Percentiles rank a stretch among this genome's conserved stretches.
Conservation (phyloP, 352 stramenopile species). For the Phytophthora tentaculata region DNA sequence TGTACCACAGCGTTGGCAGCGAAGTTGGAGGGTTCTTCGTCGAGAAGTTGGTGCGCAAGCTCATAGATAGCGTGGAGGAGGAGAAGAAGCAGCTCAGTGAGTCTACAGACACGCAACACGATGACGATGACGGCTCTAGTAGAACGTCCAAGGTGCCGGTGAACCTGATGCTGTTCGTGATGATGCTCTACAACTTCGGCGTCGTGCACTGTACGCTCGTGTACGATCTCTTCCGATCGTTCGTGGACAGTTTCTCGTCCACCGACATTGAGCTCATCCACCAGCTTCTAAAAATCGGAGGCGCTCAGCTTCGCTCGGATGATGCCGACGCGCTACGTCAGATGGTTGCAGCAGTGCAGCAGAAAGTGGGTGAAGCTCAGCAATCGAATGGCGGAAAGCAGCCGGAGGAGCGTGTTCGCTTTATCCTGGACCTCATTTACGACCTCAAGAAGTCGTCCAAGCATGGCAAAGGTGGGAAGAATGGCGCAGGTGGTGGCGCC, state of each 20-base stretch:
- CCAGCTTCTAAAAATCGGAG: slow-evolving; percentile 82
- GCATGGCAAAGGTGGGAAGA: slow-evolving; percentile 75
- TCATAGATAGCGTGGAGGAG: slow-evolving; percentile 55
- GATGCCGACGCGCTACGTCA: slow-evolving; percentile 86
- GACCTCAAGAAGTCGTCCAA: slow-evolving; percentile 97
- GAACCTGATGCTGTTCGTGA: slow-evolving; percentile 89
- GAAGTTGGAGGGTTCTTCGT: slow-evolving; percentile 86
- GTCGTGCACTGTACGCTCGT: slow-evolving; percentile 90
- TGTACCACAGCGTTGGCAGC: slow-evolving; percentile 82
- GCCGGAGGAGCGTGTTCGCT: slow-evolving; percentile 70
- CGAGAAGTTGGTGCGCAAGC: slow-evolving; percentile 72
- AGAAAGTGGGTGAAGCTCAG: slow-evolving; percentile 62
- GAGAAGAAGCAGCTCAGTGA: slow-evolving; percentile 34
- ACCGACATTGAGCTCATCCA: slow-evolving; percentile 90
- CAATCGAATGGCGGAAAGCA: slow-evolving; percentile 37
- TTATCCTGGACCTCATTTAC: slow-evolving; percentile 96
- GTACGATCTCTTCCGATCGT: slow-evolving; percentile 90
- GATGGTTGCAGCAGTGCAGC: slow-evolving; percentile 85
- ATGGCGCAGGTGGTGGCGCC: slow-evolving; percentile 25
- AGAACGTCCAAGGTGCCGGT: slow-evolving; percentile 65
- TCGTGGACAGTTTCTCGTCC: slow-evolving; percentile 75
- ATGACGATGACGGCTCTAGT: slow-evolving; percentile 36
- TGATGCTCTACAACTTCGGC: slow-evolving; percentile 92
- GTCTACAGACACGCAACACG: slow-evolving; percentile 10
- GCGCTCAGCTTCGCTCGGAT: slow-evolving; percentile 83